Percentiles rank a stretch among this genome's conserved stretches.
phyloP scores from a whole-genome alignment of 768 basidiomycete genomes.

The Rhizopogon vesiculosus region DNA sequence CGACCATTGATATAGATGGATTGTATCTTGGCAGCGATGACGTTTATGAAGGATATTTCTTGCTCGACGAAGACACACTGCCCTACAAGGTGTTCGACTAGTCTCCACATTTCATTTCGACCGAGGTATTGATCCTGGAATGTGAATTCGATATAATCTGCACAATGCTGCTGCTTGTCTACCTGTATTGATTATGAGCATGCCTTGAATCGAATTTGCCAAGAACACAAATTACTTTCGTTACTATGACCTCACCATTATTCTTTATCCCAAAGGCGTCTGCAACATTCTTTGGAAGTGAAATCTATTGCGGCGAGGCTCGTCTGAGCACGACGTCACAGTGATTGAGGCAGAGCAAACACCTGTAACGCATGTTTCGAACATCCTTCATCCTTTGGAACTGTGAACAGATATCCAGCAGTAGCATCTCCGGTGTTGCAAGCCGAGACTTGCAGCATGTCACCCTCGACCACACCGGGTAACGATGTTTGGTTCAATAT shows the following conservation, averaged over 20 bases:
- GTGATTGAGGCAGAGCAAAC: constrained; percentile 1
- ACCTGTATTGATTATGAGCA: constrained; percentile 41
- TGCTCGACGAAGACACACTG: constrained; percentile 82
- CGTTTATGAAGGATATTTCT: constrained; percentile 80
- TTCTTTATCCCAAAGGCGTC: constrained; percentile 69
- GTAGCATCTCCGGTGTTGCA: constrained; percentile 36
- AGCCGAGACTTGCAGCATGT: constrained; percentile 53
- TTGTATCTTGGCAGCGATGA: constrained; percentile 78
- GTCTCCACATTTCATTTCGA: constrained; percentile 94
- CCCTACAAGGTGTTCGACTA: constrained; percentile 76
- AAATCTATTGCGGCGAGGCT: constrained; percentile 45
- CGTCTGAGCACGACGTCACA: not conserved
- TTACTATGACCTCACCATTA: constrained; percentile 65
- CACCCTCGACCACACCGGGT: constrained; percentile 77
- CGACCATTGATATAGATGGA: constrained; percentile 68
- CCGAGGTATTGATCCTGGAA: constrained; percentile 97
- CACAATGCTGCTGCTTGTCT: constrained; percentile 55
- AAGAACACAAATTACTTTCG: constrained; percentile 44
- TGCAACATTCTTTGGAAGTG: constrained; percentile 67
- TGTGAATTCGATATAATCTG: constrained; percentile 82
- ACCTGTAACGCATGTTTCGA: constrained; percentile 66
- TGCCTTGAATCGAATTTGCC: not conserved
- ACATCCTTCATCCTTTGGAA: constrained; percentile 58
- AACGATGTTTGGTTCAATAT: constrained; percentile 70
- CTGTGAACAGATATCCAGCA: constrained; percentile 58